phyloP scores from a whole-genome alignment of 176 grass and related monocot genomes.

The Coix lacrymajobi region DNA sequence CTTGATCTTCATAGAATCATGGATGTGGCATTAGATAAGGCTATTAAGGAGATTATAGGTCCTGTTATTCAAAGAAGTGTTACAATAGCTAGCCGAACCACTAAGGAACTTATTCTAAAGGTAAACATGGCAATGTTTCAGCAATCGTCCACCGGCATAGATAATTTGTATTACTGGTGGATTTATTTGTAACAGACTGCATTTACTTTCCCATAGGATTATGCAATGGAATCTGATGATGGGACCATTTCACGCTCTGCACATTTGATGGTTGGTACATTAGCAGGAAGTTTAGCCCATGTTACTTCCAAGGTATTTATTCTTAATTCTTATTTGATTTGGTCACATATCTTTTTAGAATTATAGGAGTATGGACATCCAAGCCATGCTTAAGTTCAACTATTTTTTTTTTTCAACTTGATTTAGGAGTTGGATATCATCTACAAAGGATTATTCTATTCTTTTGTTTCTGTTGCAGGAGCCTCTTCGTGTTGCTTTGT shows the following conservation, averaged over 20 bases:
- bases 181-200: conserved; percentile 3
- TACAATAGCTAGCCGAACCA: conserved; percentile 91
- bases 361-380: background rate
- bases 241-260: conserved; percentile 65
- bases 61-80: conserved; percentile 98
- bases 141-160: background rate
- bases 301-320: conserved; percentile 91
- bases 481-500: conserved; percentile 81
- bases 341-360: background rate
- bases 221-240: conserved; percentile 86
- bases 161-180: conserved; percentile 19
- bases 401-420: conserved; percentile 9
- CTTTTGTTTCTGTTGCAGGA: conserved; percentile 50
- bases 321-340: background rate
- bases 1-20: conserved; percentile 60
- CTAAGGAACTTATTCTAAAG: conserved; percentile 97
- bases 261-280: conserved; percentile 90
- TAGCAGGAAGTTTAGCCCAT: conserved; percentile 97
- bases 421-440: conserved; percentile 18
- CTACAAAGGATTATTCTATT: background rate
- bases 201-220: conserved; percentile 54
- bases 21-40: conserved; percentile 86
- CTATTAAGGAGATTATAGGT: conserved; percentile 87
- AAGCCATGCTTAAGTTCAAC: background rate
- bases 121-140: conserved; percentile 1